These are phyloP conservation scores for Globisporangium lucens DNA, from an alignment of 352 stramenopile genomes.

Conservation along the genomic window DNA sequence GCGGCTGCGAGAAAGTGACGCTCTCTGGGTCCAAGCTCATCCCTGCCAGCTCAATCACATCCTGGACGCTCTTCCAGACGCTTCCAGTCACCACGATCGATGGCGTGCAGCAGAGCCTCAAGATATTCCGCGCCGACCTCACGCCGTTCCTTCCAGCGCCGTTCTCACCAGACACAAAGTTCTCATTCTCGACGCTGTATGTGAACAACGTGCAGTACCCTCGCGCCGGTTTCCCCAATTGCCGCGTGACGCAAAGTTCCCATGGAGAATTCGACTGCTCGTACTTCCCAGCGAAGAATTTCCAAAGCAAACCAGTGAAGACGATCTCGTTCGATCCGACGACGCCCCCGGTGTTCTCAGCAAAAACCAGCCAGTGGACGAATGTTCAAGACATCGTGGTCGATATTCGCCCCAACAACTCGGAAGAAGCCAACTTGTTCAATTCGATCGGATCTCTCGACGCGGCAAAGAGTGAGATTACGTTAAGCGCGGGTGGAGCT, in stretches of 20 bases:
- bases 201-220: conserved; percentile 42
- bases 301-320: conserved; percentile 9
- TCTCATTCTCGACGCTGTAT: conserved; percentile 48
- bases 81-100: conserved; percentile 16
- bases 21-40: conserved; percentile 48
- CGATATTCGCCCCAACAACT: conserved; percentile 32
- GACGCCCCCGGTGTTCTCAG: conserved; percentile 33
- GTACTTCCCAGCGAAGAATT: conserved; percentile 23
- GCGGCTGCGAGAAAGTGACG: conserved; percentile 58
- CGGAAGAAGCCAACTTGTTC: conserved; percentile 33
- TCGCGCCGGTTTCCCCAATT: conserved; percentile 59
- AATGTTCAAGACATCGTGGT: conserved; percentile 19
- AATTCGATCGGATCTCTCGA: conserved; percentile 39
- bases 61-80: conserved; percentile 43
- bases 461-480: conserved; percentile 19
- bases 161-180: conserved; percentile 27
- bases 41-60: conserved; percentile 23
- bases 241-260: conserved; percentile 19
- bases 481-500: conserved; percentile 44
- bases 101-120: conserved; percentile 20
- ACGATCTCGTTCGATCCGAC: conserved; percentile 30
- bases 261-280: conserved; percentile 34
- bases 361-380: conserved; percentile 39
- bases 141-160: conserved; percentile 37
- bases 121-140: conserved; percentile 50